Evolutionary conservation across 495 filamentous ascomycete genomes (phyloP).

Genomic region (Penicillium taxi): DNA sequence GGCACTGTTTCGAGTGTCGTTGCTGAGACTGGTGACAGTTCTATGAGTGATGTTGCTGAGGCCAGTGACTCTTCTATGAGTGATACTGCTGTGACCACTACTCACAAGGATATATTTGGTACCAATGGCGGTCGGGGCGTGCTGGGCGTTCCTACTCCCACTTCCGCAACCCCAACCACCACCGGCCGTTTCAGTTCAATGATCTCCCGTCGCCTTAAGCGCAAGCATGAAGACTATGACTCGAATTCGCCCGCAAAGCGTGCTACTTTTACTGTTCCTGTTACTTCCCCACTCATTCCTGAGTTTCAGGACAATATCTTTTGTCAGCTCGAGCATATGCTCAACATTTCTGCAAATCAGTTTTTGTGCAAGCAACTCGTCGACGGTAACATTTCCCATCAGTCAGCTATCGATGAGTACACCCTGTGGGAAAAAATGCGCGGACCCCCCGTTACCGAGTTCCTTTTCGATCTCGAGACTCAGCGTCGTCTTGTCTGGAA

Average conservation of each 20-base stretch:
- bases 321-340: constrained; percentile 48
- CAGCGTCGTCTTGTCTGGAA: constrained; percentile 44
- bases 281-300: no score
- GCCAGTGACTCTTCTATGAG: no score
- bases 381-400: constrained; percentile 36
- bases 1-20: no score
- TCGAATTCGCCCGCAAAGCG: constrained; percentile 10
- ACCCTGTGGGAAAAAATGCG: constrained; percentile 44
- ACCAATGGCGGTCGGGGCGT: no score
- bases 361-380: constrained; percentile 42
- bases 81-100: no score
- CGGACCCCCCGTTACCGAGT: constrained; percentile 46
- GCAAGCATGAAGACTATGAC: background rate
- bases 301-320: constrained; percentile 44
- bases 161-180: no score
- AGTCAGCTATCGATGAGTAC: constrained; percentile 40
- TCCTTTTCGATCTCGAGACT: constrained; percentile 49
- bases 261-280: constrained; percentile 43
- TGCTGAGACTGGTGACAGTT: no score
- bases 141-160: no score
- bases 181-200: no score
- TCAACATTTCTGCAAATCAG: constrained; percentile 42
- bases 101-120: no score
- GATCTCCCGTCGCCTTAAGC: no score
- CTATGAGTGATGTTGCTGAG: no score